phyloP scores from a whole-genome alignment of 805 yeast species.

The Wickerhamomyces strasburgensis region DNA sequence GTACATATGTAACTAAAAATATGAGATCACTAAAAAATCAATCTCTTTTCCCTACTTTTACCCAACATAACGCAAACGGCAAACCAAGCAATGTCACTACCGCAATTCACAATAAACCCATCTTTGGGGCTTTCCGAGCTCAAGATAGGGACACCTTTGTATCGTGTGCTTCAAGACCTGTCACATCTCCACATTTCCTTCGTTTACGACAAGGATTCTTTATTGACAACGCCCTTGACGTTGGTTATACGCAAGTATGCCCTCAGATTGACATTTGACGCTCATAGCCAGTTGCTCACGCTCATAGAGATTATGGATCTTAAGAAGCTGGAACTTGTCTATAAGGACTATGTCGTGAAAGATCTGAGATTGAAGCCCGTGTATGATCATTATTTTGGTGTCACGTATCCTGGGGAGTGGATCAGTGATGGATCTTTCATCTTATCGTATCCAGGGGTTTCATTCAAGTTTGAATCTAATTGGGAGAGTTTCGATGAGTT shows the following conservation, averaged over 20 bases:
- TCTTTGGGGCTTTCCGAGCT: slow-evolving; percentile 12
- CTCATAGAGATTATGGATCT: slow-evolving; percentile 14
- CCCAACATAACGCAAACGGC: too few relatives aligned
- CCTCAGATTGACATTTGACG: slow-evolving; percentile 8
- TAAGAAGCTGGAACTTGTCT: slow-evolving; percentile 6
- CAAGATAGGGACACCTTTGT: slow-evolving; percentile 11
- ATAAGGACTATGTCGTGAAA: slow-evolving; percentile 13
- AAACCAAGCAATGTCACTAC: slow-evolving; percentile 2
- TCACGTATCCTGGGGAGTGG: slow-evolving; percentile 52
- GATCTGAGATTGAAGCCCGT: slow-evolving; percentile 36
- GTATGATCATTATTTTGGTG: slow-evolving; percentile 56
- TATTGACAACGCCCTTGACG: background rate
- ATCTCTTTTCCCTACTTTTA: background rate
- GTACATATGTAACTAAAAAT: background rate
- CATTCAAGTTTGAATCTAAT: slow-evolving; percentile 38
- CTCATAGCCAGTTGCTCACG: slow-evolving; percentile 8
- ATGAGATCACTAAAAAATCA: background rate
- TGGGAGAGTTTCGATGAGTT: slow-evolving; percentile 3
- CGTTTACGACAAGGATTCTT: slow-evolving; percentile 1
- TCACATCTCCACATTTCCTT: slow-evolving; percentile 5
- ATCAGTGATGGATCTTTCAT: slow-evolving; percentile 23
- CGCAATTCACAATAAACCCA: slow-evolving; percentile 9
- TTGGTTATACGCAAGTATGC: slow-evolving; percentile 5
- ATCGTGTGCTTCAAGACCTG: slow-evolving; percentile 7
- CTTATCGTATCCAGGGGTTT: slow-evolving; percentile 52